phyloP scores from a whole-genome alignment of 2,329 filamentous ascomycete genomes.

The Penicillium verrucosum region DNA sequence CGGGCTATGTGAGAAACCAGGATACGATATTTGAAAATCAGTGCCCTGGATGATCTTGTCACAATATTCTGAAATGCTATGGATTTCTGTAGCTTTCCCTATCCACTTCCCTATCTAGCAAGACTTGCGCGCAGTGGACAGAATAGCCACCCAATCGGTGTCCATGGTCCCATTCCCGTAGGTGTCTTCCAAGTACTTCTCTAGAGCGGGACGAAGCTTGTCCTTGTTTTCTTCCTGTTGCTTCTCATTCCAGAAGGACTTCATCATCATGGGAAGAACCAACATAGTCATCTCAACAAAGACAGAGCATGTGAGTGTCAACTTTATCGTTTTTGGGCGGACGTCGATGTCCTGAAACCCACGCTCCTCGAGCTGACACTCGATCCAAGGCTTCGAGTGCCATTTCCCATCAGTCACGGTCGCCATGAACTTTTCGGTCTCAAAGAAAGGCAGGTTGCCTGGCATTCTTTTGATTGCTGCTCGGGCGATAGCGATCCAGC shows the following conservation, averaged over 20 bases:
- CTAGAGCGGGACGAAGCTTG: conserved; percentile 22
- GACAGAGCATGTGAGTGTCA: conserved; percentile 13
- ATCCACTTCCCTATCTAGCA: background rate
- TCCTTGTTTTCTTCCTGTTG: conserved; percentile 25
- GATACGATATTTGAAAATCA: conserved; percentile 26
- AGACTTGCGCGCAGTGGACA: conserved; percentile 31
- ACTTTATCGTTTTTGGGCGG: conserved; percentile 12
- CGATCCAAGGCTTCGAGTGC: conserved; percentile 22
- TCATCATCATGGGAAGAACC: conserved; percentile 23
- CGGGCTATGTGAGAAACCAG: conserved; percentile 24
- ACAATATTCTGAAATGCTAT: background rate
- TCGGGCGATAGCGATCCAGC: conserved; percentile 28
- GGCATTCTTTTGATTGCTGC: conserved; percentile 28
- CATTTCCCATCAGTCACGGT: conserved; percentile 21
- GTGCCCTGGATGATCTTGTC: conserved; percentile 26
- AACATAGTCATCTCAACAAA: conserved; percentile 23
- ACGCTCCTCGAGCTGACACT: conserved; percentile 20
- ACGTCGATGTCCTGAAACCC: conserved; percentile 27
- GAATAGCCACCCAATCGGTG: conserved; percentile 28
- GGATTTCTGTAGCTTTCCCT: background rate
- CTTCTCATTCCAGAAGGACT: conserved; percentile 28
- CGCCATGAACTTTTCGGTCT: conserved; percentile 17
- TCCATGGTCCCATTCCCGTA: conserved; percentile 25
- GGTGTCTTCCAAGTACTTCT: conserved; percentile 23
- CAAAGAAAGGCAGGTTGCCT: conserved; percentile 26